Base-by-base conservation (phyloP, 441 rosid species). In the Jatropha podagrica region DNA sequence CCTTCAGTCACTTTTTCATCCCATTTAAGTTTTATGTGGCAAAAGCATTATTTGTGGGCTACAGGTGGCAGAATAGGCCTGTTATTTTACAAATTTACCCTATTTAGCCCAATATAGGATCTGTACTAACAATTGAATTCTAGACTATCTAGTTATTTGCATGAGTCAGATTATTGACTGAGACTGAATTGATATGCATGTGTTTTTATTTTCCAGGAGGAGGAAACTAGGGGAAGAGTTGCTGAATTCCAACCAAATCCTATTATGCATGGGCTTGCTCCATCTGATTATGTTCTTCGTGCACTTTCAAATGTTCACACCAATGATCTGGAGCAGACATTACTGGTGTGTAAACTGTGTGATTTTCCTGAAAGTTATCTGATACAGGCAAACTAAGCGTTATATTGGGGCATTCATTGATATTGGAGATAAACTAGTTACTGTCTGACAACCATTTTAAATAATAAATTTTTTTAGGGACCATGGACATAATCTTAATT, bases 281-380 rank as follows among this genome's bases (percentile, higher is more conserved):
- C 98, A 8, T 88, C 98, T 52, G 91, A 90, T 64, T 91, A 81
- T 82, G 89, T 96, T 79, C 97, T 92, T 42, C 88, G 76, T 68
- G 89, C 92, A 64, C 79, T 93, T 76, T 89, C 97, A 38, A 86
- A 79, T 63, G 92, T 93, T 60, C 93, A 78, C 76, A 85, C 91
- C 73, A 96, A 89, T 82, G 96, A 93, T 82, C 88, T 96, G 76
- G 98, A 93, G 86, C 94, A 92, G 89, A 85, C 94, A 58, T 86
- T 92, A 71, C 86, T 96, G 97, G 99, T 96, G 86, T 69, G 73
- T 64, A 44, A 73, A 23, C 54, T 12, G 8, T 70, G 41, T 52
- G 41, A 2, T 20, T 15, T 26, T 51, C 61, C 26, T 37, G 27
- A 13, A 58, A 59, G 7, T n/a, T 5, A 11, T 42, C 7, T 42